These are phyloP conservation scores for Posidonia oceanica DNA, from an alignment of 116 monocot species.

Conservation along the genomic window DNA sequence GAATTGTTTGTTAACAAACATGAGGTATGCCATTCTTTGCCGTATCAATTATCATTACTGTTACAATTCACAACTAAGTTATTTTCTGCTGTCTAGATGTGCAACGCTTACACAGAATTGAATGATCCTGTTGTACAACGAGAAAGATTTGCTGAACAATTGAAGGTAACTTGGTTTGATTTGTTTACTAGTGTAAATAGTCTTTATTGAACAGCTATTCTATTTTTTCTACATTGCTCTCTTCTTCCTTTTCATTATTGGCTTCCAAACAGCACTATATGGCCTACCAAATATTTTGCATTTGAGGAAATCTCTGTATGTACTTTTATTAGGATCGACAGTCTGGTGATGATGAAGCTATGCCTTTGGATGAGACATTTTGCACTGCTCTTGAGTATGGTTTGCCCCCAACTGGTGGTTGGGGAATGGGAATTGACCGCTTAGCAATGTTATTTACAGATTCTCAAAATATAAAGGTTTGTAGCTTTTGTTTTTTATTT, in stretches of 20 bases:
- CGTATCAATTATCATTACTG: not conserved
- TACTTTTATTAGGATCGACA: conserved; percentile 53
- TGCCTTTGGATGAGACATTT: conserved; percentile 94
- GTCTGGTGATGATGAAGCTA: conserved; percentile 99
- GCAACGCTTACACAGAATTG: conserved; percentile 96
- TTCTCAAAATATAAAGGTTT: conserved; percentile 95
- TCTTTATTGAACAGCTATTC: no score
- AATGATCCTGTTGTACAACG: conserved; percentile 94
- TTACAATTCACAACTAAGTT: not conserved
- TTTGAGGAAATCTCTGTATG: no score
- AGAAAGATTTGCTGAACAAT: conserved; percentile 79
- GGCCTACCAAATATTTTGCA: no score
- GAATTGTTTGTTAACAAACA: conserved; percentile 94
- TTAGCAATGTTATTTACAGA: conserved; percentile 86
- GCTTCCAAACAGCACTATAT: no score
- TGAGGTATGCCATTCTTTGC: conserved; percentile 36
- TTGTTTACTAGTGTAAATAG: no score
- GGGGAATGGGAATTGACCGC: conserved; percentile 92
- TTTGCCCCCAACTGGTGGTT: conserved; percentile 87
- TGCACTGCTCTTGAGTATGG: conserved; percentile 96
- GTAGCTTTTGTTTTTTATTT: not conserved
- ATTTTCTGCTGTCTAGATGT: conserved; percentile 30
- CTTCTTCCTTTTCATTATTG: no score
- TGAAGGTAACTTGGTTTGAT: conserved; percentile 43
- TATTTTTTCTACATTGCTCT: not conserved